Conservation (phyloP, 2,329 filamentous ascomycete species). For the Seiridium unicorne region DNA sequence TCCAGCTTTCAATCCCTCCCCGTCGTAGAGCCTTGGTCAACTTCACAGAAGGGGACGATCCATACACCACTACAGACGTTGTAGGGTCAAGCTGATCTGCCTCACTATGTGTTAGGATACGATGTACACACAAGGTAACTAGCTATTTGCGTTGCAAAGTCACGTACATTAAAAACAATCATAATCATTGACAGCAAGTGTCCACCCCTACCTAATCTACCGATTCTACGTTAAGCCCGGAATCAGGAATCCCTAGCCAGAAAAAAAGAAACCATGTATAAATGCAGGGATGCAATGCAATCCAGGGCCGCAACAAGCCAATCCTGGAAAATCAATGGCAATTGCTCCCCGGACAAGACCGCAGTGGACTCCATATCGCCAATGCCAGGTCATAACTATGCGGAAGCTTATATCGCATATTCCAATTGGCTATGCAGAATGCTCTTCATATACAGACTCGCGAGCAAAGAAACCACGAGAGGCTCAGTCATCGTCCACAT, state of each 20-base stretch:
- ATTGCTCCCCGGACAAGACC: too few species aligned
- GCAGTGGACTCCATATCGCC: conserved; percentile 3
- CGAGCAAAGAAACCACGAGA: background rate
- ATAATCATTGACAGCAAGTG: background rate
- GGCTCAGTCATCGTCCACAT: conserved; percentile 61
- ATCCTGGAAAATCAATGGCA: too few species aligned
- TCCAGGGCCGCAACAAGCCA: too few species aligned
- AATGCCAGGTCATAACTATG: background rate
- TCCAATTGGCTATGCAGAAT: background rate
- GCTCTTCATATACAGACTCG: background rate
- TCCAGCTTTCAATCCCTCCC: too few species aligned
- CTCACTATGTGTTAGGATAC: too few species aligned
- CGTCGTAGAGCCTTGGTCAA: too few species aligned
- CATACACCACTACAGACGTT: too few species aligned
- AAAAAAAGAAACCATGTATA: conserved; percentile 2
- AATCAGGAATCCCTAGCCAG: too few species aligned
- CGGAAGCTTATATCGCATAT: background rate
- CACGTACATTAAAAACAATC: background rate
- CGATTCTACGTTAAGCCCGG: background rate
- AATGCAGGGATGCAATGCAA: background rate
- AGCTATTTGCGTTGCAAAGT: too few species aligned
- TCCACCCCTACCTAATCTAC: background rate
- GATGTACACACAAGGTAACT: too few species aligned
- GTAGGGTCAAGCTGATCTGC: too few species aligned
- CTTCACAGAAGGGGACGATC: too few species aligned